Conservation (phyloP, 2,329 filamentous ascomycete species). For the Catunica adiposa region DNA sequence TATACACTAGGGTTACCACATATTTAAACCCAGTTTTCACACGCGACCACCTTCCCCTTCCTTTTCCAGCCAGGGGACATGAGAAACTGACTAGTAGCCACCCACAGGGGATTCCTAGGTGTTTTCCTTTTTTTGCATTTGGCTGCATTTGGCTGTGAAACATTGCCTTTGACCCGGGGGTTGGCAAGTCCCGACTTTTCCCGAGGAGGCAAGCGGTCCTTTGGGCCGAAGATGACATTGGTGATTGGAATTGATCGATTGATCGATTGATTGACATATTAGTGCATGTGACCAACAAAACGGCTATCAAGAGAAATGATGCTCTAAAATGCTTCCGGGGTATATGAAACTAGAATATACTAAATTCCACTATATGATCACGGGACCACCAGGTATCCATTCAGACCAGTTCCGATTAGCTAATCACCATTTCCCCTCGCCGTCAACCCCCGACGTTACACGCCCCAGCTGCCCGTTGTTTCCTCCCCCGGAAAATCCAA, state of each 20-base stretch:
- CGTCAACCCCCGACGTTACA: background rate
- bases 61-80: too few relatives aligned
- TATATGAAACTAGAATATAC: background rate
- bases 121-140: background rate
- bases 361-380: background rate
- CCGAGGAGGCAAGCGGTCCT: background rate
- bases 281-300: background rate
- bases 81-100: too few relatives aligned
- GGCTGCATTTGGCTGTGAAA: background rate
- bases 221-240: constrained; percentile 1
- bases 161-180: background rate
- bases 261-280: background rate
- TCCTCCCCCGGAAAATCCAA: constrained; percentile 4
- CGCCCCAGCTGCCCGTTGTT: background rate
- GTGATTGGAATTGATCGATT: too few relatives aligned
- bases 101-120: background rate
- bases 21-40: too few relatives aligned
- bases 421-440: too few relatives aligned
- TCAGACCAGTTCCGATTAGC: too few relatives aligned
- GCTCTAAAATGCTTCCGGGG: too few relatives aligned
- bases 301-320: background rate
- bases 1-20: background rate
- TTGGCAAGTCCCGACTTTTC: background rate
- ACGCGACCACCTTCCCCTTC: constrained; percentile 5
- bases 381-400: background rate